Conservation (phyloP, 2,329 filamentous ascomycete species). For the Stagonosporopsis rhizophila region DNA sequence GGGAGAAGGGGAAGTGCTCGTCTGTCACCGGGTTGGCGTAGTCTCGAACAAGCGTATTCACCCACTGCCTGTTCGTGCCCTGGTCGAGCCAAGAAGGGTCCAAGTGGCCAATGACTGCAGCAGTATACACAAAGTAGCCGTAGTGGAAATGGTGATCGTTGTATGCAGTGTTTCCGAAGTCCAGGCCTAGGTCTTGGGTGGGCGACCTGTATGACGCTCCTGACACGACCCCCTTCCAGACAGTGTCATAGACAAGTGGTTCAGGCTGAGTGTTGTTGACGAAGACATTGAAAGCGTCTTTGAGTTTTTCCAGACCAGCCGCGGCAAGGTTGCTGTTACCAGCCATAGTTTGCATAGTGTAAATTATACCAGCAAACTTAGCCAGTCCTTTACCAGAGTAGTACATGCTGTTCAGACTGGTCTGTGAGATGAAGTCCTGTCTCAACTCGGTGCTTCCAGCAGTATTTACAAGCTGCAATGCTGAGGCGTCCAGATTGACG, state of each 20-base stretch:
- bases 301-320: constrained; percentile 58
- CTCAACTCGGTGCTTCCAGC: constrained; percentile 74
- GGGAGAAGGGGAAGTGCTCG: constrained; percentile 74
- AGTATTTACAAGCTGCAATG: constrained; percentile 65
- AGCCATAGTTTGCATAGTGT: constrained; percentile 63
- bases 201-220: constrained; percentile 66
- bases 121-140: constrained; percentile 89
- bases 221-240: constrained; percentile 85
- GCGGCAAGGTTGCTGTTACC: constrained; percentile 63
- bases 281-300: constrained; percentile 61
- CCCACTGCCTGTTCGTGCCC: constrained; percentile 74
- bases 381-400: constrained; percentile 71
- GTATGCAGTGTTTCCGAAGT: constrained; percentile 92
- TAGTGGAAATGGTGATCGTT: constrained; percentile 74
- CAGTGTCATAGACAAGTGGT: constrained; percentile 63
- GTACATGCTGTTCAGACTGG: constrained; percentile 89
- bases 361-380: constrained; percentile 56
- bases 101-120: constrained; percentile 82
- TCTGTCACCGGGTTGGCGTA: constrained; percentile 79
- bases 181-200: constrained; percentile 61
- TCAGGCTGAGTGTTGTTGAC: constrained; percentile 55
- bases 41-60: constrained; percentile 85
- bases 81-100: constrained; percentile 75
- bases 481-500: constrained; percentile 53
- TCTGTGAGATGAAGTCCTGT: constrained; percentile 76